Evolutionary conservation across 768 basidiomycete species (phyloP).

Genomic region (Amanita fuliginea): DNA sequence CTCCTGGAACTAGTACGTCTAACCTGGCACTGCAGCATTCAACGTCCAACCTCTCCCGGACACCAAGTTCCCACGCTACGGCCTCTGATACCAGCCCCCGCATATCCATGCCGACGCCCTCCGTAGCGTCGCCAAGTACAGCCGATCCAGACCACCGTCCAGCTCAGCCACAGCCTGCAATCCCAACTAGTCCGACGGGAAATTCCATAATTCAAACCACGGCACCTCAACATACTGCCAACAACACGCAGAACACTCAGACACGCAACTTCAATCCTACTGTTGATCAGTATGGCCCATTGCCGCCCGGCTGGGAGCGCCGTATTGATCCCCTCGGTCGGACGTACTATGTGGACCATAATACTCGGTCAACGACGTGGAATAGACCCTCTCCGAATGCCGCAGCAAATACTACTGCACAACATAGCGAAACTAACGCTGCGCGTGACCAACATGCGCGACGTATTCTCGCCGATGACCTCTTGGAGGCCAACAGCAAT

Average conservation of each 20-base stretch:
- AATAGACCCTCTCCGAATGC: conserved; percentile 79
- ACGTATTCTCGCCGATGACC: conserved; percentile 74
- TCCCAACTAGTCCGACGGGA: conserved; percentile 11
- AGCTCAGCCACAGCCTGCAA: conserved; percentile 8
- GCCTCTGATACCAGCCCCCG: conserved; percentile 30
- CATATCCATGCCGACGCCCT: conserved; percentile 12
- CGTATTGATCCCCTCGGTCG: conserved; percentile 93
- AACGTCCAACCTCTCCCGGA: conserved; percentile 43
- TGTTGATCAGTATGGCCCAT: conserved; percentile 86
- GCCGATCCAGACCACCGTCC: conserved; percentile 16
- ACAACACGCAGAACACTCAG: conserved; percentile 32
- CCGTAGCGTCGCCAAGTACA: conserved; percentile 14
- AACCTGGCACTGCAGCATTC: conserved; percentile 32
- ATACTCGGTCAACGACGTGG: conserved; percentile 96
- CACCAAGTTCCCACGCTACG: conserved; percentile 58
- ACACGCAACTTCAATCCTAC: conserved; percentile 89
- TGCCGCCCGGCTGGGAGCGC: conserved; percentile 93
- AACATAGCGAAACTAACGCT: conserved; percentile 72
- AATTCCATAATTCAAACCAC: background rate
- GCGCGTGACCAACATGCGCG: conserved; percentile 82
- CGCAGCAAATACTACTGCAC: conserved; percentile 55
- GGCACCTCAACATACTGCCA: conserved; percentile 10
- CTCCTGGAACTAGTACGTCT: conserved; percentile 49
- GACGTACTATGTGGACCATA: conserved; percentile 98
- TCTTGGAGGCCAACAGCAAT: conserved; percentile 62